Base-by-base conservation (phyloP, 2,329 filamentous ascomycete species). In the Aspergillus fumigatiaffinis region DNA sequence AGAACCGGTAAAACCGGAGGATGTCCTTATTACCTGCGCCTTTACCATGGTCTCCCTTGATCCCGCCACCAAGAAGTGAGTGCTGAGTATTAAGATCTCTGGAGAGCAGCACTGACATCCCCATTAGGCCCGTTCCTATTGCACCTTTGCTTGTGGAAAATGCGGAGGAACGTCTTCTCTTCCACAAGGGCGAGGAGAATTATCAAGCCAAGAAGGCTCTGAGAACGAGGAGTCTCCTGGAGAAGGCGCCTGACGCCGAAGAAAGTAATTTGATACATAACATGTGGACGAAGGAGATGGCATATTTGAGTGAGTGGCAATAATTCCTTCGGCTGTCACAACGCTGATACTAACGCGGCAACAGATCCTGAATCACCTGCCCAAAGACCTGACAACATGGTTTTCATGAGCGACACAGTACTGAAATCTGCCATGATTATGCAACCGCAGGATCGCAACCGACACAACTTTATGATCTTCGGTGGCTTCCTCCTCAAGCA, bases 11-110 rank as follows among this genome's bases (percentile, higher is more conserved):
- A 80, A 80, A 60, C 77, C 83, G 1, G 82, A 87, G 47, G 87
- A 89, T 68, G 76, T 89, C 1, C 71, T 89, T 55, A 82, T 90
- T 71, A 87, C 85, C n/a, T 89, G 87, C 71, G 84, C 86, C 6
- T 90, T 90, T 67, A 91, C 88, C 0, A 91, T 91, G 88, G 88
- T 91, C 0, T 89, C 87, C 1, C 76, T 91, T 10, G 84, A 91
- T 64, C 87, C 87, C 1, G 75, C 67, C 3, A 90, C 87, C 1
- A 89, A 87, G 72, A 87, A 83, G 76, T 82, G 69, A 49, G 71
- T 67, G 20, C 50, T 21, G 25, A 41, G 12, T 1, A 25, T 26
- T 32, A 23, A 42, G 10, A 20, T 51, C 41, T 21, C 5, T n/a
- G 21, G 28, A 3, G 23, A 5, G 26, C 5, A 25, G 53, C 48